Conservation (phyloP, 78 protist species). For the Guillardia theta region DNA sequence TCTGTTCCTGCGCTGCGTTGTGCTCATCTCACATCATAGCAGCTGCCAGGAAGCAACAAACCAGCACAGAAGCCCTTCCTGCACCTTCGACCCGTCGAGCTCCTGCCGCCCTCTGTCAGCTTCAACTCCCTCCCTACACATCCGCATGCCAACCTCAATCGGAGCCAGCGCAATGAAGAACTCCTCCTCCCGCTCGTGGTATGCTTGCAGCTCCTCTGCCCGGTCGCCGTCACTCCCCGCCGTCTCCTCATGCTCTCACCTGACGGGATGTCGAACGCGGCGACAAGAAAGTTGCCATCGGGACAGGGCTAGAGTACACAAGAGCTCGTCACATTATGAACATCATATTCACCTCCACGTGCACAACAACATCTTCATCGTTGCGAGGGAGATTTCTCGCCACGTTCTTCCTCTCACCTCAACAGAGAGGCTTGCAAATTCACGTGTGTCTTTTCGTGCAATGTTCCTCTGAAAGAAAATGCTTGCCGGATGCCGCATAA, state of each 20-base stretch:
- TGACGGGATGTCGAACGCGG: background rate
- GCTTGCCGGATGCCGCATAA: conserved; percentile 11
- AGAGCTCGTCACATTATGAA: no score
- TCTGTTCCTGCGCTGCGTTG: background rate
- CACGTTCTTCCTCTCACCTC: no score
- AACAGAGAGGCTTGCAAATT: background rate
- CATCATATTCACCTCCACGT: no score
- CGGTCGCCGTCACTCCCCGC: background rate
- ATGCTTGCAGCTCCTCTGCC: background rate
- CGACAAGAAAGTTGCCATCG: background rate
- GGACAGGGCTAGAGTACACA: no score
- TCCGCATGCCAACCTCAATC: background rate
- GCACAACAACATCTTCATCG: no score
- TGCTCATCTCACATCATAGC: no score
- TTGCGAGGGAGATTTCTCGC: no score
- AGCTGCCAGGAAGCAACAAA: no score
- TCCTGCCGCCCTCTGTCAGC: background rate
- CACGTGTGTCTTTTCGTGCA: background rate
- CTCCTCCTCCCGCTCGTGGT: background rate
- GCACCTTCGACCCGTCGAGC: background rate
- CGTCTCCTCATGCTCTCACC: background rate
- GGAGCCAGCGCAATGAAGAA: background rate
- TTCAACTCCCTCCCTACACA: background rate
- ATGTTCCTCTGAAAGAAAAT: background rate
- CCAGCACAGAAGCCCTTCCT: background rate